A percentile compares a stretch with the other conserved stretches of the same genome.
These are phyloP conservation scores for Mucor velutinosus DNA, from an alignment of 371 early-diverging fungal species.

Conservation along the genomic window DNA sequence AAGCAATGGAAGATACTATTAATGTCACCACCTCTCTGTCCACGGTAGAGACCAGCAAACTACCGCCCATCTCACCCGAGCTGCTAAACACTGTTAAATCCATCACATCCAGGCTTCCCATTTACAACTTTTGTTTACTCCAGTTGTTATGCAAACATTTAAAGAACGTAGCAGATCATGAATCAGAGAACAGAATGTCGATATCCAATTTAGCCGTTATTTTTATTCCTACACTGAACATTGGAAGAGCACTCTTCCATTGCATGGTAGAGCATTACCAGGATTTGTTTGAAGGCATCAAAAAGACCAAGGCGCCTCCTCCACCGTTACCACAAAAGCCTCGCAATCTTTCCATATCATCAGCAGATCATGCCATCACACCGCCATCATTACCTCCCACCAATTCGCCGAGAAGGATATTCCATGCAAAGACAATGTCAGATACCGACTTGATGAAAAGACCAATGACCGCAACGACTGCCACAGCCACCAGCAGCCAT, in stretches of 20 bases:
- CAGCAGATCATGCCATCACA: not conserved
- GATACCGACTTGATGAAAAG: slow-evolving; percentile 24
- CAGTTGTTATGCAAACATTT: slow-evolving; percentile 64
- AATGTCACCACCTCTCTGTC: slow-evolving; percentile 1
- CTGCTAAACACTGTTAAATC: slow-evolving; percentile 23
- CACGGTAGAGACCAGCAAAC: slow-evolving; percentile 4
- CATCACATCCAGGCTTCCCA: slow-evolving; percentile 57
- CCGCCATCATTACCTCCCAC: slow-evolving; percentile 6
- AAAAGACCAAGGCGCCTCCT: slow-evolving; percentile 16
- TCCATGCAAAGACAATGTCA: slow-evolving; percentile 31
- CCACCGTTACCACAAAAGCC: slow-evolving; percentile 44
- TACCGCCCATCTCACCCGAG: slow-evolving; percentile 26
- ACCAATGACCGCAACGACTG: not conserved
- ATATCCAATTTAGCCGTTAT: slow-evolving; percentile 79
- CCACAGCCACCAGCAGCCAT: not conserved
- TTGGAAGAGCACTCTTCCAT: slow-evolving; percentile 71
- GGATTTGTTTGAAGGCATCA: slow-evolving; percentile 20
- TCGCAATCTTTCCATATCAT: slow-evolving; percentile 11
- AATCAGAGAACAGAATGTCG: slow-evolving; percentile 74
- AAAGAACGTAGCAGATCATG: slow-evolving; percentile 63
- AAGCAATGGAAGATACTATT: slow-evolving; percentile 15
- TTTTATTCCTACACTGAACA: slow-evolving; percentile 78
- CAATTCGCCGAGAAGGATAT: slow-evolving; percentile 10
- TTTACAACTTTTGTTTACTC: slow-evolving; percentile 58
- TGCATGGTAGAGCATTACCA: slow-evolving; percentile 46